Evolutionary conservation across 2,329 filamentous ascomycete species (phyloP), one percentile per base, ranked within the genome.

Genomic region (Ophiocordyceps camponoti-leonardi): DNA sequence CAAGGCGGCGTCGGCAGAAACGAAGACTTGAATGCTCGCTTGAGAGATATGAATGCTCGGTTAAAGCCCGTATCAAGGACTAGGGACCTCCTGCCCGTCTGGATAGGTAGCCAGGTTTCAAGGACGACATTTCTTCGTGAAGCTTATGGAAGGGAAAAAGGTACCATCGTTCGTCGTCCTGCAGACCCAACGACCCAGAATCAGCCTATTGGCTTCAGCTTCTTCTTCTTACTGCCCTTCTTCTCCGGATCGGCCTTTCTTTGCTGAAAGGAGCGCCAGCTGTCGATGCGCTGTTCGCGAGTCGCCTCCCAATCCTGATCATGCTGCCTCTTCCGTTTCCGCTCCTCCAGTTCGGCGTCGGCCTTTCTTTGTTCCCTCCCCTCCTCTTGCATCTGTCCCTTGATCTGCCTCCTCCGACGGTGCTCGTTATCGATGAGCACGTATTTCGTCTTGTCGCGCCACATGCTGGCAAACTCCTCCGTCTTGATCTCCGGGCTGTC

Each of bases 361-460:
- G 80, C 80, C 60, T 83, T 83, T 58, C 79, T 77, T 72, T 93
- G 81, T 68, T 92, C 82, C 46, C 92, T 73, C 7, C 92, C 92
- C 63, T 98, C 90, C 63, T 98, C 92, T 64, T 94, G 86, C 81
- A 98, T 83, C 69, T 92, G 84, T 39, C 85, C 92, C 68, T 94
- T 93, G 61, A 90, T 64, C 71, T 94, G 88, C 52, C 87, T 75
- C 49, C 85, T 73, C 46, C 86, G 73, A 45, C 92, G 75, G 56
- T 87, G 76, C 67, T 96, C 92, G 59, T 93, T 90, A 57, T 98
- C 92, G 56, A 95, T 79, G 52, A 98, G 75, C 41, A 98, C 92
- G 58, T 82, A 77, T 54, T 86, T 83, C 13, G 86, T 78, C 75
- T 95, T 96, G 61, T 88, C 79, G 53, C 85, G 79, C 92, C 92